Evolutionary conservation across 1,139 yeast genomes (phyloP).

Genomic region (Scheffersomyces segobiensis): DNA sequence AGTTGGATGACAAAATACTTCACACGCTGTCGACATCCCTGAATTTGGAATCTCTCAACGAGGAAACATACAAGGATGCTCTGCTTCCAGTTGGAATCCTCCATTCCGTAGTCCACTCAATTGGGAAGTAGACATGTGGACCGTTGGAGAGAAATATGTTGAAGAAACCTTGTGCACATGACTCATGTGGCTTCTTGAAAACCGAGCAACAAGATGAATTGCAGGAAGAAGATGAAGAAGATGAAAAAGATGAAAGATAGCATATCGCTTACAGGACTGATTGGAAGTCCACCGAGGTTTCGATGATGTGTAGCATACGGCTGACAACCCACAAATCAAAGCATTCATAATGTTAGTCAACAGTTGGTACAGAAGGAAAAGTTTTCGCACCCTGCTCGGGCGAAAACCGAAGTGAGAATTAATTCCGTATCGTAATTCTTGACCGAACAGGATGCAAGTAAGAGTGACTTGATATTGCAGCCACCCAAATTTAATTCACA

Average conservation of each 20-base stretch:
- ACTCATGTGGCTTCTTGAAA: not conserved
- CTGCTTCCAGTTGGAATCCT: not conserved
- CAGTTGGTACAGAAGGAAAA: not conserved
- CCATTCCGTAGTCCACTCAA: not conserved
- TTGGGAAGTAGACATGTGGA: not conserved
- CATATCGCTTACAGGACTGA: not conserved
- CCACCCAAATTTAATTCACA: not conserved
- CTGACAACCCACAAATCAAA: not conserved
- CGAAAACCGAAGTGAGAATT: not conserved
- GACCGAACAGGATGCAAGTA: not conserved
- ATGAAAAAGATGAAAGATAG: not conserved
- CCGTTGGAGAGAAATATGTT: not conserved
- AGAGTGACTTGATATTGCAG: not conserved
- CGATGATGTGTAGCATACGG: too few species aligned
- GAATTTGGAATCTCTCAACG: not conserved
- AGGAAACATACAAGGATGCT: not conserved
- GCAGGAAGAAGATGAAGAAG: not conserved
- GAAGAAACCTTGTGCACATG: not conserved
- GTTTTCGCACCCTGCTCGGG: not conserved
- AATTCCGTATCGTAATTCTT: not conserved
- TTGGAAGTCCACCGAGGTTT: not conserved
- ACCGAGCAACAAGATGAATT: not conserved
- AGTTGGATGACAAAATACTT: not conserved
- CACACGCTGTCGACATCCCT: not conserved
- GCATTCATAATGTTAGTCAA: not conserved